Percentiles rank a stretch among this genome's conserved stretches.
phyloP scores from a whole-genome alignment of 1,284 basidiomycete species.

The Apiotrichum gamsii region DNA sequence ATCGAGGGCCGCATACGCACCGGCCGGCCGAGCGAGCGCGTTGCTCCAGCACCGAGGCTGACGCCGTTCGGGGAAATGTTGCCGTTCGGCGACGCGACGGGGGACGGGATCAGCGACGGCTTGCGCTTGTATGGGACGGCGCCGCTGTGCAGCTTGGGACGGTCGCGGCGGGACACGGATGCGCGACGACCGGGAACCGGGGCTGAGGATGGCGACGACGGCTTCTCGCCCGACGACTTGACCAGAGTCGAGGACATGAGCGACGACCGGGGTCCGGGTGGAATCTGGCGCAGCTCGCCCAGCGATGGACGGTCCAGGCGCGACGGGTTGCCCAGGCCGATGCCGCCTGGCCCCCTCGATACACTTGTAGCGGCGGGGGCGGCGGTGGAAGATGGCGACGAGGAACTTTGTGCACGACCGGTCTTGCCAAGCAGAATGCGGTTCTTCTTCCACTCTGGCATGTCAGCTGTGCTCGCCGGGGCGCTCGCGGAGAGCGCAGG shows the following conservation, averaged over 20 bases:
- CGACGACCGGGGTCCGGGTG: background rate
- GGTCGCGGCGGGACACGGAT: conserved; percentile 10
- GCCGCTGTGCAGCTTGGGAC: conserved; percentile 8
- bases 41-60: background rate
- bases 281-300: conserved; percentile 13
- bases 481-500: background rate
- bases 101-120: conserved; percentile 9
- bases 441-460: conserved; percentile 25
- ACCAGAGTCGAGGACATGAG: conserved; percentile 7
- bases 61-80: conserved; percentile 5
- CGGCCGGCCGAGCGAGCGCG: background rate
- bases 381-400: background rate
- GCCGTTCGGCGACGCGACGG: conserved; percentile 2
- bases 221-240: background rate
- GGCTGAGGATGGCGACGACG: conserved; percentile 1
- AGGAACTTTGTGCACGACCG: background rate
- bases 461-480: background rate
- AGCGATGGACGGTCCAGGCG: background rate
- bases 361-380: background rate
- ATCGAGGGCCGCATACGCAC: background rate
- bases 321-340: conserved; percentile 8
- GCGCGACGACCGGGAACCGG: background rate
- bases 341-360: background rate
- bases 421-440: conserved; percentile 20
- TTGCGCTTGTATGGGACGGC: conserved; percentile 12